A percentile compares a stretch with the other conserved stretches of the same genome.
Conservation (phyloP, 331 rosid species). For the Dryas integrifolia region DNA sequence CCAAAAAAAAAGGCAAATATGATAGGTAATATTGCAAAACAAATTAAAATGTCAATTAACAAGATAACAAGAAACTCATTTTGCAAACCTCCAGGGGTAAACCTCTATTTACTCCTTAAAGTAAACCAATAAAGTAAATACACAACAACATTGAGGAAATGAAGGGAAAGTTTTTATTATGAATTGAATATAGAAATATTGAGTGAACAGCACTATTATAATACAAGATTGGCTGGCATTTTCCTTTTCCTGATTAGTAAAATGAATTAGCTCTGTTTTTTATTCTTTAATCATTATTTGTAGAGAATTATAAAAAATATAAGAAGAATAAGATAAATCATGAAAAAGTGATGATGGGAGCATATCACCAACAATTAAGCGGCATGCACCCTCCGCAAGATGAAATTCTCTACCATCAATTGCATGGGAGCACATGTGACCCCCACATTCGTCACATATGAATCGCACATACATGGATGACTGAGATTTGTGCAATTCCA, state of each 20-base stretch:
- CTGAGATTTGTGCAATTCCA: not conserved
- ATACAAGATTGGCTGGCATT: not conserved
- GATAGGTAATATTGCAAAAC: not conserved
- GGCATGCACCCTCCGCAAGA: not conserved
- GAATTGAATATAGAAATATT: not conserved
- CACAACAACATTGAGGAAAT: not conserved
- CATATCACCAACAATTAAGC: not conserved
- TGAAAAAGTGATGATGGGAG: not conserved
- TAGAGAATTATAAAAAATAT: not conserved
- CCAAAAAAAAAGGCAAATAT: not conserved
- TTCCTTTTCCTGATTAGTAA: not conserved
- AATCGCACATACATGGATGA: not conserved
- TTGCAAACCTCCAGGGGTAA: not conserved
- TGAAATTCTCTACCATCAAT: not conserved
- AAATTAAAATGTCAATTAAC: not conserved
- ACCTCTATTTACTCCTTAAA: not conserved
- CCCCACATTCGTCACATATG: not conserved
- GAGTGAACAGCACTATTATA: not conserved
- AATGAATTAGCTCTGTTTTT: not conserved
- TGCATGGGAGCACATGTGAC: not conserved
- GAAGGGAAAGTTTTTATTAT: not conserved
- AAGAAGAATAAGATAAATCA: too few species aligned
- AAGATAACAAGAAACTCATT: not conserved
- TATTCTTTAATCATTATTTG: not conserved
- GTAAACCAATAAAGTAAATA: not conserved